Conservation (phyloP, 192 early-diverging fungal genomes). For the Podochytrium sp. region DNA sequence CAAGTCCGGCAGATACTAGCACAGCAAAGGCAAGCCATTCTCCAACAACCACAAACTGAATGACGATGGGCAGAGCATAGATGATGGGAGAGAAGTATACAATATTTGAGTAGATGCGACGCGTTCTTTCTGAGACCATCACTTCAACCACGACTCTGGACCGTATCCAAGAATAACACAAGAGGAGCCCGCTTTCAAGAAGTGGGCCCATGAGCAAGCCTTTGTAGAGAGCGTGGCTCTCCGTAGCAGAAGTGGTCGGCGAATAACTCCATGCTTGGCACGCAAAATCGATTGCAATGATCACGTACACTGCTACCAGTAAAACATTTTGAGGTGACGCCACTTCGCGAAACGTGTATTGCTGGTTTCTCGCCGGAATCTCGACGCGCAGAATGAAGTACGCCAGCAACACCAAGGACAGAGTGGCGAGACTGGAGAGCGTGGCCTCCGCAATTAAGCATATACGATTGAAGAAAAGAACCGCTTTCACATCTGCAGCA, state of each 20-base stretch:
- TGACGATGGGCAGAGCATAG: background rate
- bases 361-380: background rate
- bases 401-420: no score
- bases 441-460: no score
- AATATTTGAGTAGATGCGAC: background rate
- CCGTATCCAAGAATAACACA: background rate
- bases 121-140: background rate
- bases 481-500: no score
- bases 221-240: background rate
- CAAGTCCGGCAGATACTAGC: background rate
- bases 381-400: background rate
- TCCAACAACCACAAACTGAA: background rate
- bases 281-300: background rate
- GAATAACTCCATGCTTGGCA: background rate
- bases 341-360: background rate
- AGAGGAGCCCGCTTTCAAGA: background rate
- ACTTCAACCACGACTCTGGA: background rate
- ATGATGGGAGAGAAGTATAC: background rate
- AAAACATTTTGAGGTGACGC: background rate
- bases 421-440: no score
- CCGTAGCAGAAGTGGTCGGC: background rate
- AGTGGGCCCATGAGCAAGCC: background rate
- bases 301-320: background rate
- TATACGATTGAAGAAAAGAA: no score
- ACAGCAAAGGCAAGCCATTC: no score